Base-by-base conservation (phyloP, 305 asterid species). In the Nicotiana rustica region DNA sequence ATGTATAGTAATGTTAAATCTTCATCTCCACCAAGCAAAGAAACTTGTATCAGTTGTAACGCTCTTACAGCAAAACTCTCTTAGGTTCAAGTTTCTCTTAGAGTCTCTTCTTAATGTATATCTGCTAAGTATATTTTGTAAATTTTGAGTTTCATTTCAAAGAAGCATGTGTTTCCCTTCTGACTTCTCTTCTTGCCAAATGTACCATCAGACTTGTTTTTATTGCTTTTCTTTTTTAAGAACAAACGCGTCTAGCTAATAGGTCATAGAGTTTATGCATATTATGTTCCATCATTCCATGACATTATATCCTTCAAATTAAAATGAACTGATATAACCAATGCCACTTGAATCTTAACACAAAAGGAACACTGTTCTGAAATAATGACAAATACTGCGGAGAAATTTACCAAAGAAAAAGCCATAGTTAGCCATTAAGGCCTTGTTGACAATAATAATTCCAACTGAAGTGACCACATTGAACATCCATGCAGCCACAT, bases 391-490 rank as follows among this genome's bases (percentile, higher is more conserved):
- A 75, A 52, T 25, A 75, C 52, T 4, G 9, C 65, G 0, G 55
- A 35, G 85, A 81, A 64, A 82, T 55, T 89, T 90, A 93, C 97
- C 97, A 85, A 93, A 93, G 87, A 92, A 92, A 92, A 93, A 93
- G 79, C 97, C 94, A 38, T 93, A 93, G 62, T 90, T 93, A 82
- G 93, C 97, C 97, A 93, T 93, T 78, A 93, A 87, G 35, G 97
- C 94, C 86, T 93, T 93, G 85, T 93, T 93, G 86, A 92, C 95
- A 81, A 93, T 89, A 82, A 92, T 93, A 67, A 92, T 92, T 82
- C 96, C 97, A 84, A 93, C 95, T 12, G 94, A 92, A 80, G 97
- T 89, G 68, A 91, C 92, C 33, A 91, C 91, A 85, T 91, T 92
- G 89, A 93, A 92, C 90, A 88, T 83, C 97, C 97, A 92, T 77